Evolutionary conservation across 2,329 filamentous ascomycete genomes (phyloP), one percentile per base, ranked within the genome.

Genomic region (Nemania sp.): DNA sequence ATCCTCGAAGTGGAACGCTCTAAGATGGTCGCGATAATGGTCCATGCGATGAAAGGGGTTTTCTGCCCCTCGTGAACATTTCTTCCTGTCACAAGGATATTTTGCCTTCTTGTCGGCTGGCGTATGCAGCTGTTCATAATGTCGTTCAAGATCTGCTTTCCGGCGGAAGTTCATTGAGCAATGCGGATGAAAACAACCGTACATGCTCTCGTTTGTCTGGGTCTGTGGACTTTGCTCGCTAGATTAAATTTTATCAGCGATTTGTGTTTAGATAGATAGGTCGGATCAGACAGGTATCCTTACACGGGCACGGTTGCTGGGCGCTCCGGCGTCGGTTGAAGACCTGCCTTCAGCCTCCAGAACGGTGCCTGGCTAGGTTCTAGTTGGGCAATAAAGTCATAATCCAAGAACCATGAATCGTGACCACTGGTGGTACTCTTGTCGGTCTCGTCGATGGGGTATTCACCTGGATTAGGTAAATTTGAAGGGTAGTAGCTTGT

Each of bases 1-100:
- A 51, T 82, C 79, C 62, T 84, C 81, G 49, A 72, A 72, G 71
- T 84, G 81, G 57, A 72, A 80, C 40, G 80, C 75, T 26, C 81
- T 75, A 31, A 81, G 73, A 64, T 84, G 81, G 52, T 82, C 80
- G 31, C 81, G 74, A 64, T 76, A 81, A 68, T 84, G 81, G 57
- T 84, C 81, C 26, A 77, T 75, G 28, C 81, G 75, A 60, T 73
- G 72, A 62, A 84, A 83, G 2, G 80, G 76, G 2, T 74, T 68
- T 5, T 65, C 64, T 23, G 68, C 69, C 6, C 81, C 69, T 6
- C 81, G 76, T 20, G 66, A 55, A 64, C 81, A 83, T 46, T 66
- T 71, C 15, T 69, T 66, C 61, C 82, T 82, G 71, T 83, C 80
- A 67, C 81, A 84, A 17, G 64, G 67, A 61, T 72, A 80, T 15